Percentiles rank a stretch among this genome's conserved stretches.
Conservation (phyloP, 2,329 filamentous ascomycete genomes). For the Thielaviopsis cerberus region DNA sequence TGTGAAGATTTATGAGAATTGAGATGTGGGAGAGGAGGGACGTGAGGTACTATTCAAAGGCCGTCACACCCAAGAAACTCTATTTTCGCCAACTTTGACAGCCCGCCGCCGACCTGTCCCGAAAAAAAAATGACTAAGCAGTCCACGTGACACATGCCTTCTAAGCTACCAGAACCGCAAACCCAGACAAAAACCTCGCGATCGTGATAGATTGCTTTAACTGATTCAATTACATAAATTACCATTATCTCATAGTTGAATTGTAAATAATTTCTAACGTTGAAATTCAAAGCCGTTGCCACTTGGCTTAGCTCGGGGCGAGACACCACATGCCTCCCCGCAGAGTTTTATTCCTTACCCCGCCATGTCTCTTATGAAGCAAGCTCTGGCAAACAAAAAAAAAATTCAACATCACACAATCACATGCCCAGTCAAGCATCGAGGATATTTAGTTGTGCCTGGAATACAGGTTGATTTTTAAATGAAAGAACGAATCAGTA, state of each 20-base stretch:
- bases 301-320: too few relatives aligned
- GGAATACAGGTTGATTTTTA: not conserved
- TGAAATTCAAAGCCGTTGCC: too few relatives aligned
- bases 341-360: not conserved
- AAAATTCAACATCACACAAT: not conserved
- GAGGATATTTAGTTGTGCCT: not conserved
- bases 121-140: slow-evolving; percentile 10
- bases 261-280: too few relatives aligned
- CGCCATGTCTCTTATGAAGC: not conserved
- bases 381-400: not conserved
- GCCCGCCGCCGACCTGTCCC: slow-evolving; percentile 10
- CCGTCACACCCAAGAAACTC: slow-evolving; percentile 7
- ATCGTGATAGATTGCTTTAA: not conserved
- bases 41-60: slow-evolving; percentile 16
- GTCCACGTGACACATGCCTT: slow-evolving; percentile 3
- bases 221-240: not conserved
- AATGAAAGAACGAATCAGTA: not conserved
- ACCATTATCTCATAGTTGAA: too few relatives aligned
- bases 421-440: not conserved
- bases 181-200: not conserved
- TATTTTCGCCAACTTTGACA: slow-evolving; percentile 11
- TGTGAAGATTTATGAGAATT: slow-evolving; percentile 32
- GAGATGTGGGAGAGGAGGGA: slow-evolving; percentile 28
- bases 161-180: not conserved
- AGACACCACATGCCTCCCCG: not conserved